phyloP scores from a whole-genome alignment of 441 rosid genomes.

The Isatis lusitanica region DNA sequence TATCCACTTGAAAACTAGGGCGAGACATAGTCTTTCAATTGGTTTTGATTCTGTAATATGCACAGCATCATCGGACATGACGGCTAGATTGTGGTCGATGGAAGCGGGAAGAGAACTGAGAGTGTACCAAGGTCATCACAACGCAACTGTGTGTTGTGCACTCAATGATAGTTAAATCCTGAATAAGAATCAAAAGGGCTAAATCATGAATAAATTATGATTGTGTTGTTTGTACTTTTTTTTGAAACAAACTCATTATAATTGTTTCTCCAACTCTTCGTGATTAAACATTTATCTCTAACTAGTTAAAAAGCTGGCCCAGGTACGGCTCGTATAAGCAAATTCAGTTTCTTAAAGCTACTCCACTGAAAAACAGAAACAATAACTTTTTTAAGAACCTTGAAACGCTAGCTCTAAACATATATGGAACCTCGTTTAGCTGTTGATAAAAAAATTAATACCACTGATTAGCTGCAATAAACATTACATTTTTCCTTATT shows the following conservation, averaged over 20 bases:
- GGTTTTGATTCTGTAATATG: not conserved
- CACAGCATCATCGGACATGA: constrained; percentile 85
- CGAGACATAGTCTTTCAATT: constrained; percentile 1
- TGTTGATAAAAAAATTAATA: not conserved
- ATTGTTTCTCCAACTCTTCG: too few relatives aligned
- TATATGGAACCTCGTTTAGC: not conserved
- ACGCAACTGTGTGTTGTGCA: constrained; percentile 83
- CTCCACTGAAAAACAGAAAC: too few relatives aligned
- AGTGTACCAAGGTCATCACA: constrained; percentile 78
- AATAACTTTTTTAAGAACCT: not conserved
- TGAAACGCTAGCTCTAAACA: not conserved
- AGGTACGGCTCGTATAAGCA: too few relatives aligned
- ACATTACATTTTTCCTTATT: not conserved
- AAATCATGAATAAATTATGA: not conserved
- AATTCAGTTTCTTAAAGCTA: too few relatives aligned
- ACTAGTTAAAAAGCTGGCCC: not conserved
- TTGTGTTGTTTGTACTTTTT: constrained; percentile 10
- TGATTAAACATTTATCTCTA: constrained; percentile 1
- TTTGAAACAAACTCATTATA: not conserved
- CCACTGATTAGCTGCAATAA: not conserved
- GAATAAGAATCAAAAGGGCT: not conserved
- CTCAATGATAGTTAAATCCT: constrained; percentile 50
- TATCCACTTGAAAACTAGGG: not conserved
- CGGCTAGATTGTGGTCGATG: constrained; percentile 83
- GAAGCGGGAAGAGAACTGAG: constrained; percentile 52